These are phyloP conservation scores for Henckelia pumila DNA, from an alignment of 257 asterid genomes.

Conservation along the genomic window DNA sequence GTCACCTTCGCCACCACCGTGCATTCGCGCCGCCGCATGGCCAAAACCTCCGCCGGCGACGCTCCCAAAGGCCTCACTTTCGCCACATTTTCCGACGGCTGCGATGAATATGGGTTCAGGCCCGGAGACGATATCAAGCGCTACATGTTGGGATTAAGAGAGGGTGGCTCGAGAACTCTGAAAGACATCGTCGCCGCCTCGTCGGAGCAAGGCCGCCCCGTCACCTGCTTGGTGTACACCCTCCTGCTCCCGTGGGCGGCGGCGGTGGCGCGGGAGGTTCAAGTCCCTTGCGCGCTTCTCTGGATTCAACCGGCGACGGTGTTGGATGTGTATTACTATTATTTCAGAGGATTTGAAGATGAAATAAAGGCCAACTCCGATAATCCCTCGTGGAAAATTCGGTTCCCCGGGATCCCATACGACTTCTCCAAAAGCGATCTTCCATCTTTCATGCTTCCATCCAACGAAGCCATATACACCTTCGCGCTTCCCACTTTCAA, in stretches of 20 bases:
- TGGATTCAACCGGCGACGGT: constrained; percentile 72
- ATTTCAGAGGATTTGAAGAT: constrained; percentile 46
- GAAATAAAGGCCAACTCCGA: constrained; percentile 14
- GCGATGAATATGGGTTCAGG: constrained; percentile 46
- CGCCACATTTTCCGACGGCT: constrained; percentile 51
- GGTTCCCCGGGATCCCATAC: constrained; percentile 47
- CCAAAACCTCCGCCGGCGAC: constrained; percentile 11
- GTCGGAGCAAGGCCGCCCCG: constrained; percentile 38
- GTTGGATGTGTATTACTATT: constrained; percentile 43
- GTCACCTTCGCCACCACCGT: constrained; percentile 56
- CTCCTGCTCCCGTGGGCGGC: constrained; percentile 57
- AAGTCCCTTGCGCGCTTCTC: constrained; percentile 51
- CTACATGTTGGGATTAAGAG: constrained; percentile 28
- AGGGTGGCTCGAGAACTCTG: constrained; percentile 34
- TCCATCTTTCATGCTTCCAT: constrained; percentile 48
- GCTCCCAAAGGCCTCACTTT: constrained; percentile 34
- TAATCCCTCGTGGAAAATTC: constrained; percentile 8
- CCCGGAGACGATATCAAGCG: constrained; percentile 12
- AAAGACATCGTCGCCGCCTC: constrained; percentile 23
- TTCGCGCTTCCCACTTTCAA: constrained; percentile 27
- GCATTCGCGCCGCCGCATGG: constrained; percentile 38
- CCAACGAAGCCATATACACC: not conserved
- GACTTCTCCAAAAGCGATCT: constrained; percentile 40
- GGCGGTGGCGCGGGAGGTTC: constrained; percentile 45
- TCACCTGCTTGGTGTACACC: constrained; percentile 46